Percentiles rank a stretch among this genome's conserved stretches.
These are phyloP conservation scores for Alternaria sp. DNA, from an alignment of 2,329 filamentous ascomycete genomes.

Conservation along the genomic window DNA sequence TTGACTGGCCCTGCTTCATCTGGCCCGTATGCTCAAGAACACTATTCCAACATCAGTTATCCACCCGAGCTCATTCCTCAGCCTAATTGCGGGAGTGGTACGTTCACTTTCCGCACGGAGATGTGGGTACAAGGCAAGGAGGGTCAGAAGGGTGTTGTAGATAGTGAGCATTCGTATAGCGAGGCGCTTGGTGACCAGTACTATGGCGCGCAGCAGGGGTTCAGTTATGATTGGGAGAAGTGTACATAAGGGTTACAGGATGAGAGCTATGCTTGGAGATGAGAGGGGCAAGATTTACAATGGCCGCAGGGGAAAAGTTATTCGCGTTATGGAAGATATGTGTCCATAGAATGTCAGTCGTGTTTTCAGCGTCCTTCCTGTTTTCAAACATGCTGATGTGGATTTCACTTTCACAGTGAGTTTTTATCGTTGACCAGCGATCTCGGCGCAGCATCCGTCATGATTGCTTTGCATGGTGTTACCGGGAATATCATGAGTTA, in stretches of 20 bases:
- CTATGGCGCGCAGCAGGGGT: constrained; percentile 23
- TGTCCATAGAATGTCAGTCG: background rate
- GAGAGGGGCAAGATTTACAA: background rate
- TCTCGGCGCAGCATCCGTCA: background rate
- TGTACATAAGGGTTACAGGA: background rate
- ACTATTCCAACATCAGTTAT: constrained; percentile 5
- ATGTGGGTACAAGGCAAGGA: constrained; percentile 14
- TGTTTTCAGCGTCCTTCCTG: background rate
- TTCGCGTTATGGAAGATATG: background rate
- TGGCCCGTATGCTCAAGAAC: constrained; percentile 4
- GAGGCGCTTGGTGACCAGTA: constrained; percentile 10
- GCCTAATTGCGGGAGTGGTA: constrained; percentile 14
- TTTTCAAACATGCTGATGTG: background rate
- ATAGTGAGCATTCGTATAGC: constrained; percentile 11
- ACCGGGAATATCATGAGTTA: background rate
- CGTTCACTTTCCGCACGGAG: constrained; percentile 21
- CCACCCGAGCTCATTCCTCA: constrained; percentile 11
- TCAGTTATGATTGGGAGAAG: constrained; percentile 27
- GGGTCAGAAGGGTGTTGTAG: constrained; percentile 13
- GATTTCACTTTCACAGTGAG: background rate
- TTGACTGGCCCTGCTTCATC: constrained; percentile 12
- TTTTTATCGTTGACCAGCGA: background rate
- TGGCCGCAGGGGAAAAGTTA: background rate
- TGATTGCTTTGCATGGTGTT: constrained; percentile 5
- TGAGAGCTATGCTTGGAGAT: background rate